phyloP scores from a whole-genome alignment of 768 basidiomycete genomes.

The Crepidotus variabilis region DNA sequence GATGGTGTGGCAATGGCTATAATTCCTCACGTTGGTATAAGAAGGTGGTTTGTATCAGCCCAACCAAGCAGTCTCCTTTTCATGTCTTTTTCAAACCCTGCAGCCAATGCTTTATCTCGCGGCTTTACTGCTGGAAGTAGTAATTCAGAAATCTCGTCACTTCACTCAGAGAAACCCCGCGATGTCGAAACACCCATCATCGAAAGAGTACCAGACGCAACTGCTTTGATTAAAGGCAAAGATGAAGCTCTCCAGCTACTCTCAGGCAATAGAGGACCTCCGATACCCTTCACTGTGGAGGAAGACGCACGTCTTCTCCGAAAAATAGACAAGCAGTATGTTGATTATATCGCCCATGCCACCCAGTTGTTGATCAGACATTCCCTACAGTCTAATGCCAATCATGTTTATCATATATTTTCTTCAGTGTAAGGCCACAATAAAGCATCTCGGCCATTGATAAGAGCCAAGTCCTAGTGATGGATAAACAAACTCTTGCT shows the following conservation, averaged over 20 bases:
- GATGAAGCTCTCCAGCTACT: not conserved
- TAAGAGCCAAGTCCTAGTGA: slow-evolving; percentile 12
- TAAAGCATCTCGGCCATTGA: not conserved
- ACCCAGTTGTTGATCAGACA: not conserved
- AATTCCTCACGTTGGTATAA: too few relatives aligned
- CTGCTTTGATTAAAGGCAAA: not conserved
- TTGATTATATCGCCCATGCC: not conserved
- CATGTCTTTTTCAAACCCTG: too few relatives aligned
- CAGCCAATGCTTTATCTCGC: too few relatives aligned
- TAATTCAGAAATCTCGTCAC: too few relatives aligned
- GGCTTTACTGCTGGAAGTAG: too few relatives aligned
- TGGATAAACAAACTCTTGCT: slow-evolving; percentile 32
- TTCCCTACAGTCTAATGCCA: slow-evolving; percentile 23
- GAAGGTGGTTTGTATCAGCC: too few relatives aligned
- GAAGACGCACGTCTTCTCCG: slow-evolving; percentile 21
- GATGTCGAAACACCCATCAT: too few relatives aligned
- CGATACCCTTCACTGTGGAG: slow-evolving; percentile 13
- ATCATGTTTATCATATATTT: slow-evolving; percentile 28
- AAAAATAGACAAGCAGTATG: slow-evolving; percentile 27
- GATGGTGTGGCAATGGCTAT: too few relatives aligned
- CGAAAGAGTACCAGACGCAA: not conserved
- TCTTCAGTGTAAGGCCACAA: slow-evolving; percentile 19
- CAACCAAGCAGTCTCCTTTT: too few relatives aligned
- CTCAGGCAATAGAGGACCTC: not conserved
- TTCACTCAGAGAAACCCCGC: too few relatives aligned